A percentile compares a stretch with the other conserved stretches of the same genome.
phyloP scores from a whole-genome alignment of 2,329 filamentous ascomycete genomes.

The Fragosphaeria purpurea region DNA sequence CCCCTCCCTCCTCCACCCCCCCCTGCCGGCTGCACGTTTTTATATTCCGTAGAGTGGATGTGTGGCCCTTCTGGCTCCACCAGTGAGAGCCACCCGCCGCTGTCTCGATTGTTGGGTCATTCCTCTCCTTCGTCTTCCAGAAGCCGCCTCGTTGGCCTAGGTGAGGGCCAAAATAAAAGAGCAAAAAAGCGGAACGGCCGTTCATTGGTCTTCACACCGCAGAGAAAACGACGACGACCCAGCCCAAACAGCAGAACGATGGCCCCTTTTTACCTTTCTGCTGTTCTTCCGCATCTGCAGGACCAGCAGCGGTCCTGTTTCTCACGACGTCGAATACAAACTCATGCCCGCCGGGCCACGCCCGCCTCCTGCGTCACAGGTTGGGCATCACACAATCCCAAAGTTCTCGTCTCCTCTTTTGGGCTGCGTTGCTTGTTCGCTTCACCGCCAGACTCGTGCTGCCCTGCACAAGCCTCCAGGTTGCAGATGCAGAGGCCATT shows the following conservation, averaged over 20 bases:
- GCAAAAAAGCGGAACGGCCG: slow-evolving; percentile 10
- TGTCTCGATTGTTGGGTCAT: no score
- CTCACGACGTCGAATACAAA: no score
- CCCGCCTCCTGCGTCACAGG: no score
- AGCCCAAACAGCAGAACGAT: background rate
- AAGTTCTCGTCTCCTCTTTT: no score
- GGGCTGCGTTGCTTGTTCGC: background rate
- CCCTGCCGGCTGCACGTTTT: no score
- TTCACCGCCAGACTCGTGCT: slow-evolving; percentile 3
- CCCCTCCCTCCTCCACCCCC: background rate
- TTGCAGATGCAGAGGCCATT: background rate
- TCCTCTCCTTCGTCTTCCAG: no score
- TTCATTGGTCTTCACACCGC: slow-evolving; percentile 12
- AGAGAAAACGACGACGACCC: background rate
- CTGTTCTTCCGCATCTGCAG: background rate
- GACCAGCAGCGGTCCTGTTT: background rate
- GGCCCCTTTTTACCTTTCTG: background rate
- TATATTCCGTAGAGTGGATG: no score
- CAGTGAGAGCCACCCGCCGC: no score
- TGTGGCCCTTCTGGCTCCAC: no score
- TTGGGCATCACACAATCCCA: no score
- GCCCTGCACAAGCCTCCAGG: background rate
- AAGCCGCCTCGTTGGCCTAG: no score
- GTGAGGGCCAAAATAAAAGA: background rate
- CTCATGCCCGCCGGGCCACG: no score